A percentile compares a stretch with the other conserved stretches of the same genome.
phyloP scores from a whole-genome alignment of 139 green algal genomes.

The Chlamydomonas schloesseri region DNA sequence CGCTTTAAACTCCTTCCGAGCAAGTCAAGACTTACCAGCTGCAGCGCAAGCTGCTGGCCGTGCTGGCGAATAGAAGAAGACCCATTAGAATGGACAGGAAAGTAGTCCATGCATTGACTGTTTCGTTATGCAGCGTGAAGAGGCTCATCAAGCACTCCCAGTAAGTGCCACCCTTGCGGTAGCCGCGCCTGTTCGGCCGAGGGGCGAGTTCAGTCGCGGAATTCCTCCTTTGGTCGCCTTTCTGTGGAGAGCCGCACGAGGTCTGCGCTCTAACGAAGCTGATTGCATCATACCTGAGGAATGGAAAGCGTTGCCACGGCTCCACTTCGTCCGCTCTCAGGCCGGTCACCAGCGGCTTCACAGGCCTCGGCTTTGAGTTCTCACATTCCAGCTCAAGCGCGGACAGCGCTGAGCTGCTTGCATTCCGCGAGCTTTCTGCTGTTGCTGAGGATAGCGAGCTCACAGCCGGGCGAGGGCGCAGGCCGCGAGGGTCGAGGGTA shows the following conservation, averaged over 20 bases:
- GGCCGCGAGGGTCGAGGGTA: no score
- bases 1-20: no score
- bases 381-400: no score
- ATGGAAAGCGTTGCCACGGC: slow-evolving; percentile 41
- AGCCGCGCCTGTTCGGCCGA: slow-evolving; percentile 16
- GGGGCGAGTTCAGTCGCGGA: no score
- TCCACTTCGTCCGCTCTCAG: slow-evolving; percentile 27
- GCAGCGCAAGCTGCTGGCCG: neutral
- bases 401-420: no score
- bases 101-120: slow-evolving; percentile 40
- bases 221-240: neutral
- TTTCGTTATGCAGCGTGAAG: slow-evolving; percentile 37
- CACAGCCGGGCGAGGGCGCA: no score
- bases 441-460: no score
- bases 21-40: neutral
- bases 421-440: no score
- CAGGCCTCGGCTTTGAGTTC: no score
- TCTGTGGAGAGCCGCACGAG: neutral
- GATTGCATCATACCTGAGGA: neutral
- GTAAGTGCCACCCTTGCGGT: slow-evolving; percentile 16
- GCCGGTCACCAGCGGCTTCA: neutral
- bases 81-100: slow-evolving; percentile 13
- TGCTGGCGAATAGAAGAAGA: neutral
- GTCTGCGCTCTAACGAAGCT: neutral
- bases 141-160: slow-evolving; percentile 10